Evolutionary conservation across 805 yeast species (phyloP).

Genomic region (Debaryomyces maramus): DNA sequence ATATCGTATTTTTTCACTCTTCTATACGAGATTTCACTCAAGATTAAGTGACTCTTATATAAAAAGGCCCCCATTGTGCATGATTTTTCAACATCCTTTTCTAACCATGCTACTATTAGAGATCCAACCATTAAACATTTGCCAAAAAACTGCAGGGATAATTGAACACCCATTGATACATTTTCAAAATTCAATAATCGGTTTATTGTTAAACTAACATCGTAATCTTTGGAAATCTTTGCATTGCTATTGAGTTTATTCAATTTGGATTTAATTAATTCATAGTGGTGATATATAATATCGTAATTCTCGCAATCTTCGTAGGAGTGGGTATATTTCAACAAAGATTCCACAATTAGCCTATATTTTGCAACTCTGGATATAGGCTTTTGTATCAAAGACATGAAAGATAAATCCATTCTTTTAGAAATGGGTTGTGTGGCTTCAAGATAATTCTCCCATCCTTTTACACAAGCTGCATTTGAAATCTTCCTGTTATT

Average conservation of each 20-base stretch:
- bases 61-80: slow-evolving; percentile 37
- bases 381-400: slow-evolving; percentile 56
- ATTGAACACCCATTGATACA: slow-evolving; percentile 5
- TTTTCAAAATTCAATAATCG: slow-evolving; percentile 11
- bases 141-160: slow-evolving; percentile 48
- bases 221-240: slow-evolving; percentile 20
- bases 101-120: slow-evolving; percentile 40
- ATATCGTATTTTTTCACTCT: slow-evolving; percentile 30
- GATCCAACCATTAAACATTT: slow-evolving; percentile 45
- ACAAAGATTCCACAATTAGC: slow-evolving; percentile 47
- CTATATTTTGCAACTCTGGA: slow-evolving; percentile 51
- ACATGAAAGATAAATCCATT: slow-evolving; percentile 52
- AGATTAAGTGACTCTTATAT: slow-evolving; percentile 52
- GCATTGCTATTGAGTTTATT: slow-evolving; percentile 25
- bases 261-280: slow-evolving; percentile 20
- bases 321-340: slow-evolving; percentile 22
- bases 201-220: slow-evolving; percentile 18
- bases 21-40: slow-evolving; percentile 20
- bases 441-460: slow-evolving; percentile 40
- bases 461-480: slow-evolving; percentile 26
- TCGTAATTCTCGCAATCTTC: slow-evolving; percentile 14
- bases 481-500: slow-evolving; percentile 7
- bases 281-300: slow-evolving; percentile 14
- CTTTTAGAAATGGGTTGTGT: slow-evolving; percentile 35
- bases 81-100: slow-evolving; percentile 12